Base-by-base conservation (phyloP, 1,284 basidiomycete genomes). In the Kwoniella shivajii region DNA sequence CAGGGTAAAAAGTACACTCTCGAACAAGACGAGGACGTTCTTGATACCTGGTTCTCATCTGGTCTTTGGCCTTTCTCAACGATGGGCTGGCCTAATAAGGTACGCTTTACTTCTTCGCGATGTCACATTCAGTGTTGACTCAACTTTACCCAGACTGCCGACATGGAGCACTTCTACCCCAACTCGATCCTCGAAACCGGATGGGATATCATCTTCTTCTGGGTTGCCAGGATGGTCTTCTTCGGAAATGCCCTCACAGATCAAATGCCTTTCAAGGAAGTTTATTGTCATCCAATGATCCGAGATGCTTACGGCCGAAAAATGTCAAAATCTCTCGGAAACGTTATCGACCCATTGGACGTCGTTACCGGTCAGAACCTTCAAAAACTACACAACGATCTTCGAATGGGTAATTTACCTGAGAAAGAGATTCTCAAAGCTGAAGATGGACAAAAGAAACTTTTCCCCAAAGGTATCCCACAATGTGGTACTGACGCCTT, bases 41-140 rank as follows among this genome's bases (percentile, higher is more conserved):
- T 99, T 16, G 96, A 99, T 80, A 99, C 95, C 0, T 99, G 96
- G 95, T 99, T 99, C 81, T 97, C 92, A 0, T 97, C 94, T 50
- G 96, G 87, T 56, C 81, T 99, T 9, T 99, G 96, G 96, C 96
- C 96, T 2, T 98, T 92, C 81, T 95, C 93, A 1, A 97, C 92
- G 73, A 84, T 95, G 83, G 95, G 96, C 52, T 99, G 96, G 96
- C 96, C 96, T 0, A 83, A 92, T 20, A 83, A 92, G 75, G 90
- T 89, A 59, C 36, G 80, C 60, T 16, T n/a, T n/a, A n/a, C n/a
- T n/a, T n/a, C n/a, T n/a, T n/a, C n/a, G n/a, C n/a, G n/a, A n/a
- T n/a, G n/a, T n/a, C n/a, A n/a, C n/a, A n/a, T n/a, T n/a, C n/a
- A n/a, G n/a, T 11, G n/a, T 11, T 37, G 34, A n/a, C 34, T 22